Evolutionary conservation across 2,329 filamentous ascomycete genomes (phyloP).

Genomic region (Fusarium succisae): DNA sequence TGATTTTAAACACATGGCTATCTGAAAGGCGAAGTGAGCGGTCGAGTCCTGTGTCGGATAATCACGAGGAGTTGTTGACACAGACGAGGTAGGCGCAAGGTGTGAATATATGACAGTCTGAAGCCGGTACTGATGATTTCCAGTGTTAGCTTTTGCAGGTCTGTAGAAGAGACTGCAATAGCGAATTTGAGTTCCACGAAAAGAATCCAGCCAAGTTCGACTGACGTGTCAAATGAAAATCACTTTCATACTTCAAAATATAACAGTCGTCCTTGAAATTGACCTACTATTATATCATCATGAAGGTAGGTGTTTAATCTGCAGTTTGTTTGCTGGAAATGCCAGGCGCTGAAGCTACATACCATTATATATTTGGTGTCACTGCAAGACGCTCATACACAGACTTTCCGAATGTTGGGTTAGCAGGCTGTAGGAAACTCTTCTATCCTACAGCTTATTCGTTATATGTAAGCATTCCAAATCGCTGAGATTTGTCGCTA

Average conservation of each 20-base stretch:
- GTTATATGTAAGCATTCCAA: not conserved
- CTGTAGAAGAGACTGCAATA: accelerated
- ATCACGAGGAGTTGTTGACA: accelerated
- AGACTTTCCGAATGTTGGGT: accelerated
- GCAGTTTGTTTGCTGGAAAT: too few species aligned
- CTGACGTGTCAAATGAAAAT: accelerated
- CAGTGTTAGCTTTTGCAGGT: accelerated
- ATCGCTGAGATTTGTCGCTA: not conserved
- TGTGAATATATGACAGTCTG: not conserved
- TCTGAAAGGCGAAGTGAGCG: not conserved
- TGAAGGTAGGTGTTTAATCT: accelerated
- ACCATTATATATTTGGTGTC: too few species aligned
- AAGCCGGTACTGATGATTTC: not conserved
- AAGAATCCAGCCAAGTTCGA: not conserved
- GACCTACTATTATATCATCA: not conserved
- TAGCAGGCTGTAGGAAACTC: accelerated
- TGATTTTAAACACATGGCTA: not conserved
- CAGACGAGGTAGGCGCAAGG: not conserved
- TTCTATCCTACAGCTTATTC: accelerated
- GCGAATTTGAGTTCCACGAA: not conserved
- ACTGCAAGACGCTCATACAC: too few species aligned
- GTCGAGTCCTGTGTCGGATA: accelerated
- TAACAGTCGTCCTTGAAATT: not conserved
- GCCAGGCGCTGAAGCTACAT: too few species aligned
- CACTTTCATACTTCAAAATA: not conserved